These are phyloP conservation scores for Ulvella scutata DNA, from an alignment of 139 green algal species.

Conservation along the genomic window DNA sequence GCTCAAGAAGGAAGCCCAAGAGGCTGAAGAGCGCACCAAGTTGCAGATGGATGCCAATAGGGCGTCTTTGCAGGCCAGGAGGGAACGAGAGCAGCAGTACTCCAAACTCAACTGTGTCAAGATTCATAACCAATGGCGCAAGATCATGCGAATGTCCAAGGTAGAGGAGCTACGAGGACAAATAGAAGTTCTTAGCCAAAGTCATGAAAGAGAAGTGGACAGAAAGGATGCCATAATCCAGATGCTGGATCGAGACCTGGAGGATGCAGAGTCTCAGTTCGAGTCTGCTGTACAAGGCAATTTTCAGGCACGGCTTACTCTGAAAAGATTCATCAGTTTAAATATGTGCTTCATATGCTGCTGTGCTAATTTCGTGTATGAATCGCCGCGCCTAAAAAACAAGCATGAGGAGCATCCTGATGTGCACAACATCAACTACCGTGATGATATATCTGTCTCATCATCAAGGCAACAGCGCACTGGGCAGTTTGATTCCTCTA, in stretches of 20 bases:
- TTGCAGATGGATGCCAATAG: conserved; percentile 4
- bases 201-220: conserved; percentile 66
- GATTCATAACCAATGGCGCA: conserved; percentile 77
- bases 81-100: conserved; percentile 48
- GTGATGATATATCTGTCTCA: too few species aligned
- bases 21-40: not conserved
- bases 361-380: too few species aligned
- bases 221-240: conserved; percentile 68
- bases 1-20: conserved; percentile 3
- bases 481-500: not conserved
- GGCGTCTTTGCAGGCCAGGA: conserved; percentile 3
- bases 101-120: conserved; percentile 58
- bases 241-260: conserved; percentile 71
- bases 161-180: conserved; percentile 60
- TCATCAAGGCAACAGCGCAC: not conserved
- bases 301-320: conserved; percentile 19
- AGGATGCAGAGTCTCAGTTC: conserved; percentile 75
- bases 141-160: conserved; percentile 75
- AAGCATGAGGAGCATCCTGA: too few species aligned
- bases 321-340: too few species aligned
- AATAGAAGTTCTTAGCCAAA: conserved; percentile 62
- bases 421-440: too few species aligned
- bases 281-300: conserved; percentile 38
- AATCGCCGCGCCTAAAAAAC: too few species aligned
- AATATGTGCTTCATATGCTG: too few species aligned